These are phyloP conservation scores for Mycena sp. DNA, from an alignment of 1,284 basidiomycete species.

Conservation along the genomic window DNA sequence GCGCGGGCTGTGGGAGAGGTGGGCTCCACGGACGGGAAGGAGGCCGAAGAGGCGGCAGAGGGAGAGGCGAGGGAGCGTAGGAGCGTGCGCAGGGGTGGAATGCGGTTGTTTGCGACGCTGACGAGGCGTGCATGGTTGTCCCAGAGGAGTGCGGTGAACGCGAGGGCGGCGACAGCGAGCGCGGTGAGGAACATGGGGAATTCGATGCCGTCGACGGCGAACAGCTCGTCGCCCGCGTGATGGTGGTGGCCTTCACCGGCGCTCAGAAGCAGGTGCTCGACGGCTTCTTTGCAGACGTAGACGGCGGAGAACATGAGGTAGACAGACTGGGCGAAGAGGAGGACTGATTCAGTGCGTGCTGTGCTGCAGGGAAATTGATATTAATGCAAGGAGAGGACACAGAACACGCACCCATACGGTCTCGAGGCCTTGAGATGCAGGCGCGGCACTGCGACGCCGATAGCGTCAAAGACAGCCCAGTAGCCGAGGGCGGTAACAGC, in stretches of 20 bases:
- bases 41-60: constrained; percentile 38
- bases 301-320: constrained; percentile 92
- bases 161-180: constrained; percentile 64
- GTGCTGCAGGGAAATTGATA: constrained; percentile 34
- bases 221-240: constrained; percentile 50
- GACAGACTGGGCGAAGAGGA: constrained; percentile 84
- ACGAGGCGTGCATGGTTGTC: constrained; percentile 77
- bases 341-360: constrained; percentile 71
- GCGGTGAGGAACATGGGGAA: constrained; percentile 74
- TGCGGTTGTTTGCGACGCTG: constrained; percentile 50
- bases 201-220: constrained; percentile 55
- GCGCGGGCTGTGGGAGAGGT: constrained; percentile 50
- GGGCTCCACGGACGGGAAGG: constrained; percentile 45
- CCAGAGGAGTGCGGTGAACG: constrained; percentile 63
- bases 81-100: constrained; percentile 58
- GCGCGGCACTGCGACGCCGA: constrained; percentile 69
- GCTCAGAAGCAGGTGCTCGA: constrained; percentile 83
- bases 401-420: constrained; percentile 22
- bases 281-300: constrained; percentile 93
- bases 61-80: constrained; percentile 39
- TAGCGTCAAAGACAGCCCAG: constrained; percentile 94
- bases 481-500: constrained; percentile 93
- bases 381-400: no score
- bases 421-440: constrained; percentile 18
- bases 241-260: constrained; percentile 68